phyloP scores from a whole-genome alignment of 129 eudicot species.

The Tanacetum coccineum region DNA sequence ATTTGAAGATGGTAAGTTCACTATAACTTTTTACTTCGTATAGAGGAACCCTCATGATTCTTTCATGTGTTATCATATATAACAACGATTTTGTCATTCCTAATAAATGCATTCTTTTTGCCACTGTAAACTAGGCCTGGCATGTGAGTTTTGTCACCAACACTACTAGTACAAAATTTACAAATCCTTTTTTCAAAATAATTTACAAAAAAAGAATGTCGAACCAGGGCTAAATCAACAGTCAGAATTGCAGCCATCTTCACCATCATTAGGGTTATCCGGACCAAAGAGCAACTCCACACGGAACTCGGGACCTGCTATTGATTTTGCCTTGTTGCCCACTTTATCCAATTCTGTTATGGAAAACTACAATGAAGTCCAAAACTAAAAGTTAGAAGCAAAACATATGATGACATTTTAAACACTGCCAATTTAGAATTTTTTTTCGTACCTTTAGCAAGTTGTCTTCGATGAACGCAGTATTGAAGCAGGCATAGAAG shows the following conservation, averaged over 20 bases:
- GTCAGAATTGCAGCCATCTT: constrained; percentile 19
- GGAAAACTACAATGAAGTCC: constrained; percentile 41
- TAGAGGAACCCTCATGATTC: too few species aligned
- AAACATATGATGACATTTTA: not conserved
- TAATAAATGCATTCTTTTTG: constrained; percentile 2
- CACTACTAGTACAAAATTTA: constrained; percentile 25
- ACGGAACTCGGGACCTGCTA: constrained; percentile 64
- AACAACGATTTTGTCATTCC: not conserved
- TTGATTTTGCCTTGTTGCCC: constrained; percentile 51
- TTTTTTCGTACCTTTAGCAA: constrained; percentile 43
- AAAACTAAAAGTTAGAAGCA: not conserved
- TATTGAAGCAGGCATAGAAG: constrained; percentile 76
- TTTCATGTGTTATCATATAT: not conserved
- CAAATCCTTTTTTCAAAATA: constrained; percentile 1
- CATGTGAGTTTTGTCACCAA: not conserved
- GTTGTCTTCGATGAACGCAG: constrained; percentile 58
- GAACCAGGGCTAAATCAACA: constrained; percentile 24
- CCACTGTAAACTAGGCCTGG: constrained; percentile 16
- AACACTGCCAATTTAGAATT: not conserved
- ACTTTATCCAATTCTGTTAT: constrained; percentile 64
- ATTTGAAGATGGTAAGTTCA: too few species aligned
- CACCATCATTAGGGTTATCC: constrained; percentile 9
- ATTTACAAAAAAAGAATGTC: constrained; percentile 11
- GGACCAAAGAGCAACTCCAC: constrained; percentile 69
- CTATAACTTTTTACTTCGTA: too few species aligned